Conservation (phyloP, 2,329 filamentous ascomycete species). For the Colletotrichum chrysophilum region DNA sequence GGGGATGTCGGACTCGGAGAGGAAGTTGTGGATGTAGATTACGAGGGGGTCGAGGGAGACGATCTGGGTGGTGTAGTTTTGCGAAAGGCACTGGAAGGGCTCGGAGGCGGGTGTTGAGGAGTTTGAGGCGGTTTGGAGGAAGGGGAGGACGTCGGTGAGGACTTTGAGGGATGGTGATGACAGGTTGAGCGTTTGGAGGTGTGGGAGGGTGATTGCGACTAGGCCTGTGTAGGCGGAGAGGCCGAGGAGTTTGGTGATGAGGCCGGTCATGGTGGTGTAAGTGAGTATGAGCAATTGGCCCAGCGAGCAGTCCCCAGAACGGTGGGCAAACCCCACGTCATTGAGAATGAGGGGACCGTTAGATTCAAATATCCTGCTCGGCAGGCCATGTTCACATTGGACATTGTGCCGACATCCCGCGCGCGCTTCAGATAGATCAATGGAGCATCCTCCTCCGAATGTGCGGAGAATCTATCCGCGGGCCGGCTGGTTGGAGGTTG, state of each 20-base stretch:
- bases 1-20: slow-evolving; percentile 34
- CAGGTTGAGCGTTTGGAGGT: not conserved
- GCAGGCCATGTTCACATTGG: too few relatives aligned
- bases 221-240: slow-evolving; percentile 13
- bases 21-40: slow-evolving; percentile 48
- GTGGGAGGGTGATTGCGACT: slow-evolving; percentile 2
- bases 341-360: not conserved
- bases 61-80: slow-evolving; percentile 43
- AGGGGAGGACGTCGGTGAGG: not conserved
- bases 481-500: not conserved
- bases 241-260: slow-evolving; percentile 4
- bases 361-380: not conserved
- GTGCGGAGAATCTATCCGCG: slow-evolving; percentile 7
- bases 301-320: too few relatives aligned
- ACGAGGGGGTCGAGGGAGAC: slow-evolving; percentile 46
- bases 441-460: slow-evolving; percentile 20
- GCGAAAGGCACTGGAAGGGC: slow-evolving; percentile 28
- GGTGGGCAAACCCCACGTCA: not conserved
- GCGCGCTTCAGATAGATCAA: slow-evolving; percentile 11
- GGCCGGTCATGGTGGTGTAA: not conserved
- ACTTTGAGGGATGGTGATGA: not conserved
- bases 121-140: not conserved
- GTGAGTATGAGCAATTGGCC: not conserved
- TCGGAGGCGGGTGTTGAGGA: not conserved
- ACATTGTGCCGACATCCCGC: not conserved